Evolutionary conservation across 108 stramenopile genomes (phyloP).

Genomic region (Nannochloropsis gaditana): DNA sequence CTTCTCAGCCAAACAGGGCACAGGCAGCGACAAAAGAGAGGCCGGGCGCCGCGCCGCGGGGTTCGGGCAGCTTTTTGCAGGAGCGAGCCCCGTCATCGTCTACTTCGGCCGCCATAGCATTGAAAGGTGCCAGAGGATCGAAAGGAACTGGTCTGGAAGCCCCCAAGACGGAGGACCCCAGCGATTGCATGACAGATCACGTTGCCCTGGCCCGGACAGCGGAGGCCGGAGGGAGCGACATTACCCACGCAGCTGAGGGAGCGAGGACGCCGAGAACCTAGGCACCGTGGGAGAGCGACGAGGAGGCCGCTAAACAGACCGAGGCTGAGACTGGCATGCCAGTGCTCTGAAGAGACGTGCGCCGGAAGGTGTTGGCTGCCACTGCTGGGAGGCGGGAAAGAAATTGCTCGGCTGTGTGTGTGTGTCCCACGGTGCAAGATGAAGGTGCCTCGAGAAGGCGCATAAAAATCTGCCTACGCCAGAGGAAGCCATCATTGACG

Average conservation of each 20-base stretch:
- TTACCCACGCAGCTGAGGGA: background rate
- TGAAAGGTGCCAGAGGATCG: background rate
- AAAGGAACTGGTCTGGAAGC: background rate
- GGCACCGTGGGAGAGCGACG: constrained; percentile 16
- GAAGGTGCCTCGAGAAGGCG: too few relatives aligned
- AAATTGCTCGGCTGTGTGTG: too few relatives aligned
- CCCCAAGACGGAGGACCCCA: background rate
- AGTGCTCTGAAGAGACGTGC: background rate
- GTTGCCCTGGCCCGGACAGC: background rate
- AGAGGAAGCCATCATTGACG: too few relatives aligned
- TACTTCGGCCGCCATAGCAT: background rate
- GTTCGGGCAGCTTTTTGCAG: background rate
- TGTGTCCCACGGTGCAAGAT: too few relatives aligned
- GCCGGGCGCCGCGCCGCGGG: background rate
- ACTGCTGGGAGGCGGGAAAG: too few relatives aligned
- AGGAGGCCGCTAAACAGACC: background rate
- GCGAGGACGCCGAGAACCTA: background rate
- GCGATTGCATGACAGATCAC: background rate
- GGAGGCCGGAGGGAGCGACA: background rate
- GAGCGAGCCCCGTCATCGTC: background rate
- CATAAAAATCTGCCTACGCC: too few relatives aligned
- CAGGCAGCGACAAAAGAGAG: background rate
- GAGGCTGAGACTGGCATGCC: background rate
- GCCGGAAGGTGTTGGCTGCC: too few relatives aligned
- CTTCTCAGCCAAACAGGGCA: background rate